Conservation (phyloP, 2,329 filamentous ascomycete species). For the Cyphellophora europaea region DNA sequence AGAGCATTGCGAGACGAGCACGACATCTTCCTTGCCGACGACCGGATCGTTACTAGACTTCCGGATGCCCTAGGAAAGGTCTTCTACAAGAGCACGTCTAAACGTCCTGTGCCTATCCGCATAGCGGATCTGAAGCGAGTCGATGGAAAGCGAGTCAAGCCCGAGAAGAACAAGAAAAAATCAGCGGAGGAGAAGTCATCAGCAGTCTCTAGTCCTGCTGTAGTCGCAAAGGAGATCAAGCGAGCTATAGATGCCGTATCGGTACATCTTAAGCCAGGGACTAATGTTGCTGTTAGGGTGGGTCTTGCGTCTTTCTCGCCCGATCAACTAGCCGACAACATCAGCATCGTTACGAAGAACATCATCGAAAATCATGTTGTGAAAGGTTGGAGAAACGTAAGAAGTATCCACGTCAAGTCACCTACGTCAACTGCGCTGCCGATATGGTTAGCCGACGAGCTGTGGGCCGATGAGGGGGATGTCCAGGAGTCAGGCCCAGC, state of each 20-base stretch:
- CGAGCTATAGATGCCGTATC: constrained; percentile 68
- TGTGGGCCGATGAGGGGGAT: constrained; percentile 69
- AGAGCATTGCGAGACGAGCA: constrained; percentile 77
- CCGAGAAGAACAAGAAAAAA: constrained; percentile 38
- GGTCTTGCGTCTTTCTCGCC: constrained; percentile 66
- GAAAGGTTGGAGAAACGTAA: constrained; percentile 79
- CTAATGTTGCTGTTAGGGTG: constrained; percentile 71
- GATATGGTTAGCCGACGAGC: constrained; percentile 87
- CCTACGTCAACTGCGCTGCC: constrained; percentile 79
- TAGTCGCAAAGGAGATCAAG: constrained; percentile 72
- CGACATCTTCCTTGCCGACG: constrained; percentile 89
- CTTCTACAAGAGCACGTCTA: constrained; percentile 75
- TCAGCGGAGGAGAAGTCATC: constrained; percentile 33
- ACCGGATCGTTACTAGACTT: constrained; percentile 65
- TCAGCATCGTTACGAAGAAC: constrained; percentile 58
- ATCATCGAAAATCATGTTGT: constrained; percentile 73
- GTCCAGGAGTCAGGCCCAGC: constrained; percentile 32
- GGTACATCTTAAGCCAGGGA: constrained; percentile 68
- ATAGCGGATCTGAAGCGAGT: constrained; percentile 57
- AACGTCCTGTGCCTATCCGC: constrained; percentile 77
- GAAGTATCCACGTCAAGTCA: constrained; percentile 81
- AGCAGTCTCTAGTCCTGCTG: constrained; percentile 47
- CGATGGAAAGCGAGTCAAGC: constrained; percentile 51
- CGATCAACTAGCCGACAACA: constrained; percentile 71
- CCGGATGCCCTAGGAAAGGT: constrained; percentile 77